phyloP scores from a whole-genome alignment of 805 yeast species.

The Suhomyces sp. region DNA sequence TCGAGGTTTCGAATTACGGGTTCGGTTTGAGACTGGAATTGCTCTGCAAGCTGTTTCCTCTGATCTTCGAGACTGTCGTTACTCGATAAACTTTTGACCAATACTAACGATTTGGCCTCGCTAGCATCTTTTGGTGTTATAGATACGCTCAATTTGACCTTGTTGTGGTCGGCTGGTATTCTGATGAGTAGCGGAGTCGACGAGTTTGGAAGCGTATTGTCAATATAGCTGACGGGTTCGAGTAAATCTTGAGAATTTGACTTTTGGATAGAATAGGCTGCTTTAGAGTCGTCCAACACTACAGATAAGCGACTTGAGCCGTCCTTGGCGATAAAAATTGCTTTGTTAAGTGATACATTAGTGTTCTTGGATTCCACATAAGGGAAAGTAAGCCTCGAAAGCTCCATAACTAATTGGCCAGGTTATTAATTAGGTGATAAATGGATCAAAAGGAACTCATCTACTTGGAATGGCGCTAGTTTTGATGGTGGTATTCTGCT shows the following conservation, averaged over 20 bases:
- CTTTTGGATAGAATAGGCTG: conserved; percentile 15
- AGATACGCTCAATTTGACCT: conserved; percentile 29
- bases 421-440: not conserved
- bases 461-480: no score
- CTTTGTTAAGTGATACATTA: conserved; percentile 17
- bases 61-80: conserved; percentile 10
- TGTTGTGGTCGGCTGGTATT: conserved; percentile 20
- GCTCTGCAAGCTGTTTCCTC: conserved; percentile 8
- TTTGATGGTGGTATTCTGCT: no score
- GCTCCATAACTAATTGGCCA: not conserved
- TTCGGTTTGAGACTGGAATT: not conserved
- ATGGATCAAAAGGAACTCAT: no score
- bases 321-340: conserved; percentile 24
- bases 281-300: conserved; percentile 16
- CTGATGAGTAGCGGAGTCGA: conserved; percentile 30
- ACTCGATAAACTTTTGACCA: conserved; percentile 28
- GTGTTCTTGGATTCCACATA: conserved; percentile 14
- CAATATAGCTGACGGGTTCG: conserved; percentile 24
- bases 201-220: conserved; percentile 5
- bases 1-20: not conserved
- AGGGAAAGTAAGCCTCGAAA: conserved; percentile 26
- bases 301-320: conserved; percentile 23
- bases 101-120: conserved; percentile 21
- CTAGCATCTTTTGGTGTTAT: conserved; percentile 12
- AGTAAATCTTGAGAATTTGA: not conserved